Conservation (phyloP, 805 yeast genomes). For the Hanseniaspora occidentalis region DNA sequence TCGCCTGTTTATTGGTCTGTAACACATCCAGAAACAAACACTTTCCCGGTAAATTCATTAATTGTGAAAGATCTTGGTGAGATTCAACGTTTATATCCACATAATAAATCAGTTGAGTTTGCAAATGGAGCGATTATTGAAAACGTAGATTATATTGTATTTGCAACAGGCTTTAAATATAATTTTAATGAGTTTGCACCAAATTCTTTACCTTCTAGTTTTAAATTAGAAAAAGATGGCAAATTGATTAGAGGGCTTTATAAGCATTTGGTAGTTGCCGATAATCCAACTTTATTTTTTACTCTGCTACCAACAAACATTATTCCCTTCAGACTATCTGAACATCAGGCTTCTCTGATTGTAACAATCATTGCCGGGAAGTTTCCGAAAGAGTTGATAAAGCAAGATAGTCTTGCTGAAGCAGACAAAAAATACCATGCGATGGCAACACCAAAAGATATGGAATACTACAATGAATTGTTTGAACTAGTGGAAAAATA, state of each 20-base stretch:
- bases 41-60: slow-evolving; percentile 5
- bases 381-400: slow-evolving; percentile 17
- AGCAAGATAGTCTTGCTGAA: slow-evolving; percentile 4
- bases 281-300: slow-evolving; percentile 52
- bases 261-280: background rate
- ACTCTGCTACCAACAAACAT: slow-evolving; percentile 51
- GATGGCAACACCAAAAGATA: slow-evolving; percentile 13
- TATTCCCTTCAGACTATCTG: slow-evolving; percentile 49
- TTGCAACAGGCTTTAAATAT: slow-evolving; percentile 41
- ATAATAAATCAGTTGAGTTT: slow-evolving; percentile 18
- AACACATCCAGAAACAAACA: slow-evolving; percentile 35
- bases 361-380: slow-evolving; percentile 51
- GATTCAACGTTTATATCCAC: slow-evolving; percentile 19
- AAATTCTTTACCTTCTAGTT: background rate
- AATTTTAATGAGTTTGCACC: slow-evolving; percentile 29
- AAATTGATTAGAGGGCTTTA: slow-evolving; percentile 23
- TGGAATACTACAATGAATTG: slow-evolving; percentile 17
- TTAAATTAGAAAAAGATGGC: slow-evolving; percentile 14
- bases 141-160: slow-evolving; percentile 29
- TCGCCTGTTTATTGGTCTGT: slow-evolving; percentile 36
- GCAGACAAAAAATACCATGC: slow-evolving; percentile 10
- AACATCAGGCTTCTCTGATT: slow-evolving; percentile 52
- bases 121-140: slow-evolving; percentile 21
- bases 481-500: slow-evolving; percentile 13
- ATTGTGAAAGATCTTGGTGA: slow-evolving; percentile 15